Conservation (phyloP, 2,329 filamentous ascomycete genomes). For the Hymenoscyphus fraxineus region DNA sequence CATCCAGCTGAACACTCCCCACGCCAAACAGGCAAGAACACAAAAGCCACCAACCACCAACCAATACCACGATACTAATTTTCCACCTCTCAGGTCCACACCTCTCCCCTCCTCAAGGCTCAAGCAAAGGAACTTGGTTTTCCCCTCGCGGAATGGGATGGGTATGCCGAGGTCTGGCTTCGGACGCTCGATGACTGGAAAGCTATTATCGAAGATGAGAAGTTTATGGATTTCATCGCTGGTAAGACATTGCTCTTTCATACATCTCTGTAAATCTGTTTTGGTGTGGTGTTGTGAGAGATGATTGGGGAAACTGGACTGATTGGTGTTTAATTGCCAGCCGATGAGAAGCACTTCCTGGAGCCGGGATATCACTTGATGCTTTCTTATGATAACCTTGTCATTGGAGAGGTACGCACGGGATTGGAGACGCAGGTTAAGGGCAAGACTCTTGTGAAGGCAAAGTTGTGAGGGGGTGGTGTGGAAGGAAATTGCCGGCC, state of each 20-base stretch:
- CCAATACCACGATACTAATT: neutral
- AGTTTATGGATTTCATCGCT: neutral
- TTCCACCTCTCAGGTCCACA: conserved; percentile 3
- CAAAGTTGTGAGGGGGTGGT: neutral
- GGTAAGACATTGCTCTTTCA: neutral
- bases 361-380: neutral
- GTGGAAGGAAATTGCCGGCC: neutral
- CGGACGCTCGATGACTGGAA: neutral
- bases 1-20: neutral
- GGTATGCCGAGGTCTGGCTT: neutral
- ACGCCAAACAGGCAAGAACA: neutral
- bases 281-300: neutral
- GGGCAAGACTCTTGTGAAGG: neutral
- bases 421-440: conserved; percentile 3
- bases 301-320: neutral
- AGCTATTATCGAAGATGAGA: neutral
- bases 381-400: conserved; percentile 2
- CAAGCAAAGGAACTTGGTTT: neutral
- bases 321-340: neutral
- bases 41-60: neutral
- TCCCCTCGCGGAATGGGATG: neutral
- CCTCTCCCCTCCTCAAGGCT: neutral
- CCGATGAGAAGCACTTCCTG: neutral
- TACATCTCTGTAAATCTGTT: neutral
- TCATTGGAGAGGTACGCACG: neutral